Evolutionary conservation across 2,329 filamentous ascomycete genomes (phyloP).

Genomic region (Trichoderma brevicompactum): DNA sequence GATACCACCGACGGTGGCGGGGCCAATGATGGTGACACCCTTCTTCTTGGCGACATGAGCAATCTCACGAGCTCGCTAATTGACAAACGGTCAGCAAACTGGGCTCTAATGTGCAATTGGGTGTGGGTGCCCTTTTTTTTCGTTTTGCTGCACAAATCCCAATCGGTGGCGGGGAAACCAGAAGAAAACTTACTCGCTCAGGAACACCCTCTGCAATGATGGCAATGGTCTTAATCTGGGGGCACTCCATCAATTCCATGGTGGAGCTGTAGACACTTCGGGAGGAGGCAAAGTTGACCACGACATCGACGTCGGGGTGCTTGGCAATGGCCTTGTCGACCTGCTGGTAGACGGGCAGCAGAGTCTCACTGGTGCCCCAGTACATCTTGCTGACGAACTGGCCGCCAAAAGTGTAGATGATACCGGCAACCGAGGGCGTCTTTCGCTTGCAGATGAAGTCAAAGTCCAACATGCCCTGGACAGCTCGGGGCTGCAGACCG

Average conservation of each 20-base stretch:
- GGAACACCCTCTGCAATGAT: conserved; percentile 99
- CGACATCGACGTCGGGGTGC: conserved; percentile 94
- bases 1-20: conserved; percentile 97
- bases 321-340: conserved; percentile 91
- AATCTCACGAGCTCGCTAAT: conserved; percentile 92
- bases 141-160: not conserved
- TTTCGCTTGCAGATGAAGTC: conserved; percentile 99
- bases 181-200: conserved; percentile 73
- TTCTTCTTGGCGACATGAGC: conserved; percentile 96
- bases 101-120: conserved; percentile 24
- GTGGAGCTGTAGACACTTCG: conserved; percentile 98
- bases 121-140: conserved; percentile 26
- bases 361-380: conserved; percentile 99
- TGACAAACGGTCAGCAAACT: conserved; percentile 12
- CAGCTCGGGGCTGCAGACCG: conserved; percentile 93
- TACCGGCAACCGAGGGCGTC: conserved; percentile 94
- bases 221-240: conserved; percentile 97
- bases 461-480: conserved; percentile 96
- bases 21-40: conserved; percentile 98
- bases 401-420: conserved; percentile 99
- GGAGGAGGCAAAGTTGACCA: conserved; percentile 99
- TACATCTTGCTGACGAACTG: conserved; percentile 99
- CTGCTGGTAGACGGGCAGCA: conserved; percentile 96
- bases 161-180: not conserved
- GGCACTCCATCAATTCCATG: conserved; percentile 96